phyloP scores from a whole-genome alignment of 2,329 filamentous ascomycete genomes.

The Ceratocystis huliohia region DNA sequence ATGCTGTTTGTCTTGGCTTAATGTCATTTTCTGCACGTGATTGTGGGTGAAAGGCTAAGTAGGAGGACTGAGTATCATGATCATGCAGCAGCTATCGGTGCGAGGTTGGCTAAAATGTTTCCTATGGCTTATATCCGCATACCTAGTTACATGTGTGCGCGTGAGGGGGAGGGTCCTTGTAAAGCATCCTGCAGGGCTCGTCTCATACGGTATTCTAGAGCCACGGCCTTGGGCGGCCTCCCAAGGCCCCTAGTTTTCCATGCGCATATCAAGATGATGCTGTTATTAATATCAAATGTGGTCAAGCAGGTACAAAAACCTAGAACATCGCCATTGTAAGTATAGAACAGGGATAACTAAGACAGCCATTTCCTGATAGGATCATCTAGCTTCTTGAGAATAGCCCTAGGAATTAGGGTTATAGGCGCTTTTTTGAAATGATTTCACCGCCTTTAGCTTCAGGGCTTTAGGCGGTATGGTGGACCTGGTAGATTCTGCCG shows the following conservation, averaged over 20 bases:
- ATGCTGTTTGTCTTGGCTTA: not conserved
- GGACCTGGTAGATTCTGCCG: slow-evolving; percentile 11
- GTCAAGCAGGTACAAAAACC: too few species aligned
- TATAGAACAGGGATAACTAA: not conserved
- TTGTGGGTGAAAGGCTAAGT: not conserved
- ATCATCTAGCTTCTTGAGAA: not conserved
- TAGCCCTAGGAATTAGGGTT: not conserved
- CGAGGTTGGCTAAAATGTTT: not conserved
- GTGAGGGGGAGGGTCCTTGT: too few species aligned
- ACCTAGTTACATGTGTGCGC: too few species aligned
- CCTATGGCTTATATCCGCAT: not conserved
- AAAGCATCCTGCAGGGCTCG: too few species aligned
- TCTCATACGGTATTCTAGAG: too few species aligned
- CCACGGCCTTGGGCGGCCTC: too few species aligned
- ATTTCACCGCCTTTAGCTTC: slow-evolving; percentile 14
- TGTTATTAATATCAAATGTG: not conserved
- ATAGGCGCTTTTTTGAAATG: not conserved
- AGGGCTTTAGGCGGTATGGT: not conserved
- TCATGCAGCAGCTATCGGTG: not conserved
- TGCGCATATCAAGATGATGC: not conserved
- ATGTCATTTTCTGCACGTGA: not conserved
- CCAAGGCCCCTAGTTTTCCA: not conserved
- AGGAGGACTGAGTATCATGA: not conserved
- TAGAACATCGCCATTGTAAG: too few species aligned
- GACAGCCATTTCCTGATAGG: not conserved